Evolutionary conservation across 345 rosid genomes (phyloP), one percentile per base, ranked within the genome.

Genomic region (Odontarrhena argentea): DNA sequence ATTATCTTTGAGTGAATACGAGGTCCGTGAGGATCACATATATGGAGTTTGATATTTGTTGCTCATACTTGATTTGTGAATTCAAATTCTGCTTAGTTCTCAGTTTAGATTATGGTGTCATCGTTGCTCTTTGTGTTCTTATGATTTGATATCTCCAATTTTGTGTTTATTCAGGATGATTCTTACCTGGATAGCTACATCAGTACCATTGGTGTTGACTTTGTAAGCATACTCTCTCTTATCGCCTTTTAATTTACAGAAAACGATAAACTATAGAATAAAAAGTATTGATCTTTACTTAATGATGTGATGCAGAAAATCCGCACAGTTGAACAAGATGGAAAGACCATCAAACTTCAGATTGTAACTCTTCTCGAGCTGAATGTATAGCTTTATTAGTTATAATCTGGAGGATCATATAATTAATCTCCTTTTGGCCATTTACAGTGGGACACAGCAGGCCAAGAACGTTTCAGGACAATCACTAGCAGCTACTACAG

Each of bases 401-500:
- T 51, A 0, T 36, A 42, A 3, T 32, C 15, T 47, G 30, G 43
- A 25, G 38, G 3, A 32, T 32, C 44, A 44, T 12, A 6, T 50
- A 14, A 1, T 51, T 15, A 66, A 25, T 26, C 37, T 66, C 7
- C 7, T 45, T 54, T 68, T 67, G 30, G 35, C 1, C 7, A 5
- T 47, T 15, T 73, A 69, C 80, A 90, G 95, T 90, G 97, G 97
- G 97, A 90, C 64, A 90, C 97, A 63, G 97, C 97, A 34, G 97
- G 97, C 2, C 97, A 90, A 79, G 97, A 90, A 71, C 84, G 95
- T 66, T 90, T 90, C 77, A 82, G 97, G 84, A 90, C 97, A 34
- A 90, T 87, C 73, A 87, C 97, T 35, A 90, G 97, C 69, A 87
- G 92, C 81, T 90, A 90, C 81, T 87, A 90, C 69, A 88, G 95